Evolutionary conservation across 1,139 yeast species (phyloP).

Genomic region (Taphrina wiesneri): DNA sequence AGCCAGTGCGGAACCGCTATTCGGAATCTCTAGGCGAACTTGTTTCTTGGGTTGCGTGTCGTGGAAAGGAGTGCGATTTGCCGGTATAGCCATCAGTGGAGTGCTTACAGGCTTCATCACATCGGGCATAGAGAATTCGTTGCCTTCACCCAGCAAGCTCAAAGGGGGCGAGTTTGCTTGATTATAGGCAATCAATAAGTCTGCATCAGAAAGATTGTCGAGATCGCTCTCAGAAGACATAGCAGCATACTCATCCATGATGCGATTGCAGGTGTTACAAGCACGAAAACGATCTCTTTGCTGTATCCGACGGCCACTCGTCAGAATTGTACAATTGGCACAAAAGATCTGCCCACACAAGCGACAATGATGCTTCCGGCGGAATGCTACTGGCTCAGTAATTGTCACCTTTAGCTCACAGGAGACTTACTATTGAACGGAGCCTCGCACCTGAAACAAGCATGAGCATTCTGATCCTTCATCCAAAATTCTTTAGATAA

Average conservation of each 20-base stretch:
- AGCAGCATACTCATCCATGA: slow-evolving; percentile 54
- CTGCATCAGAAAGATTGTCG: neutral
- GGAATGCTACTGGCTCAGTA: slow-evolving; percentile 51
- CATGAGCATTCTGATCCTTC: slow-evolving; percentile 83
- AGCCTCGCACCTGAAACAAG: slow-evolving; percentile 74
- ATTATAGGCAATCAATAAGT: neutral
- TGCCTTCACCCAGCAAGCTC: slow-evolving; percentile 2
- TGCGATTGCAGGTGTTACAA: slow-evolving; percentile 72
- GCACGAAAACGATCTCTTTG: slow-evolving; percentile 73
- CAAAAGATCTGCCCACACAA: slow-evolving; percentile 96
- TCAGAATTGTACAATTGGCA: slow-evolving; percentile 75
- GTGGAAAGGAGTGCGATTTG: slow-evolving; percentile 49
- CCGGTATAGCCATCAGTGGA: slow-evolving; percentile 68
- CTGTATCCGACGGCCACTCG: slow-evolving; percentile 72
- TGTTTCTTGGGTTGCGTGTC: slow-evolving; percentile 1
- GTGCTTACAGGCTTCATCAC: slow-evolving; percentile 32
- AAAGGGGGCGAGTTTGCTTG: neutral
- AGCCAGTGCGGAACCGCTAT: neutral
- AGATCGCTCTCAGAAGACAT: slow-evolving; percentile 4
- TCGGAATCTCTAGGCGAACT: neutral
- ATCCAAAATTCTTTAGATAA: slow-evolving; percentile 73
- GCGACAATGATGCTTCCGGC: slow-evolving; percentile 92
- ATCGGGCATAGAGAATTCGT: slow-evolving; percentile 20
- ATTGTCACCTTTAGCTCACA: neutral
- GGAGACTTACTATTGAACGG: slow-evolving; percentile 51